These are phyloP conservation scores for Hericium coralloides DNA, from an alignment of 768 basidiomycete genomes.

Conservation along the genomic window DNA sequence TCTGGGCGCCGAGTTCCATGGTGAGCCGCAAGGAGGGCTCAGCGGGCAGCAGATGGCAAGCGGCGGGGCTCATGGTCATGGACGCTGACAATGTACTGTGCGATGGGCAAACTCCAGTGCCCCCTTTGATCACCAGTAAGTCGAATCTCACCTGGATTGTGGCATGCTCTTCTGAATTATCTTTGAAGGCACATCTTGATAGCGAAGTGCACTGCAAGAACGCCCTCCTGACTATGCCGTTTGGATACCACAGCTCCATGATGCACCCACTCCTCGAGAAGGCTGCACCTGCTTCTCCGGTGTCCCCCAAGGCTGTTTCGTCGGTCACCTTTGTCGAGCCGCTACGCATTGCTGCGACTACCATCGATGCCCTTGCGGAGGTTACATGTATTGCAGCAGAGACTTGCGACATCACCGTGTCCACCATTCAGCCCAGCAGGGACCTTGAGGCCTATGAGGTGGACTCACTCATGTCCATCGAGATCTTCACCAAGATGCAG, in stretches of 20 bases:
- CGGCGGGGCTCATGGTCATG: too few species aligned
- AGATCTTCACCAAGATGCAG: constrained; percentile 31
- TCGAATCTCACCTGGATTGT: too few species aligned
- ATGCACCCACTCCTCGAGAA: constrained; percentile 45
- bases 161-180: too few species aligned
- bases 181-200: constrained; percentile 37
- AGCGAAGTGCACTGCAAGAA: constrained; percentile 27
- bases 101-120: too few species aligned
- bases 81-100: too few species aligned
- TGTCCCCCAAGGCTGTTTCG: constrained; percentile 2
- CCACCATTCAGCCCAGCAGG: constrained; percentile 1
- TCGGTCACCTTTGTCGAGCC: neutral
- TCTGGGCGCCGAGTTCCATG: too few species aligned
- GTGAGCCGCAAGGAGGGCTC: too few species aligned
- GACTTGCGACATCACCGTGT: constrained; percentile 26
- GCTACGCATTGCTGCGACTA: neutral
- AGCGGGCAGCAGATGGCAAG: too few species aligned
- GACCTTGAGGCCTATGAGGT: constrained; percentile 17
- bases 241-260: constrained; percentile 58
- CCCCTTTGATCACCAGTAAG: too few species aligned
- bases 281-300: neutral
- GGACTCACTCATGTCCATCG: constrained; percentile 22
- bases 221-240: constrained; percentile 41
- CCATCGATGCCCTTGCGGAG: constrained; percentile 17
- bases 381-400: constrained; percentile 32